Evolutionary conservation across 2,329 filamentous ascomycete genomes (phyloP).

Genomic region (Xylariaceae sp.): DNA sequence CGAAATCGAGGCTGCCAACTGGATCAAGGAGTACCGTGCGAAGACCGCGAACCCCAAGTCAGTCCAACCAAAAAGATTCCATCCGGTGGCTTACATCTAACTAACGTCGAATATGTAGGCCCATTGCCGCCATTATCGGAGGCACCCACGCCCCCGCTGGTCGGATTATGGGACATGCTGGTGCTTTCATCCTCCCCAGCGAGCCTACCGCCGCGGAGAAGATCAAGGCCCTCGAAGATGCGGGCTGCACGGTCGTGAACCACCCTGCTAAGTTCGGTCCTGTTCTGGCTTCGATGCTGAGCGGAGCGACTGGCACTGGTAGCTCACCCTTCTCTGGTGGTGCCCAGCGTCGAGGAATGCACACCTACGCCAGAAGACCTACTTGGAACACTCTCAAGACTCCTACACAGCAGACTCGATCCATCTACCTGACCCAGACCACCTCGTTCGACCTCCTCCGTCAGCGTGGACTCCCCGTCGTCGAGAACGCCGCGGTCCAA

Average conservation of each 20-base stretch:
- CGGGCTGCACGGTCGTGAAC: constrained; percentile 64
- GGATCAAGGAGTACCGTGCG: constrained; percentile 61
- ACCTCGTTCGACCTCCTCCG: constrained; percentile 53
- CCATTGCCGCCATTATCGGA: constrained; percentile 66
- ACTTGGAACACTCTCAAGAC: too few relatives aligned
- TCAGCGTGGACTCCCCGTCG: constrained; percentile 42
- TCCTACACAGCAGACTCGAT: constrained; percentile 38
- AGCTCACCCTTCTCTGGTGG: constrained; percentile 9
- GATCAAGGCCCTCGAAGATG: constrained; percentile 58
- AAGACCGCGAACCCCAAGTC: constrained; percentile 58
- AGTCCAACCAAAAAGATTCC: constrained; percentile 21
- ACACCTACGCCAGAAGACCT: constrained; percentile 40
- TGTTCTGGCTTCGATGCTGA: constrained; percentile 58
- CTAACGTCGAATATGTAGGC: constrained; percentile 38
- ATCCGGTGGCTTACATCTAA: background rate
- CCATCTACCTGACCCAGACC: constrained; percentile 50
- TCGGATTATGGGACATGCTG: constrained; percentile 73
- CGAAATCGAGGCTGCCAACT: constrained; percentile 67
- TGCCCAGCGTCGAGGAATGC: constrained; percentile 47
- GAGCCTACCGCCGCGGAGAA: constrained; percentile 63
- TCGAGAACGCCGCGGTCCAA: constrained; percentile 23
- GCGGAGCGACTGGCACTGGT: constrained; percentile 25
- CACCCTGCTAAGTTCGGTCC: constrained; percentile 71
- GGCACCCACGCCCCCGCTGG: constrained; percentile 59
- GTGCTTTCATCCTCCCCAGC: constrained; percentile 63